These are phyloP conservation scores for Leishmania guyanensis DNA, from an alignment of 208 protist species.

Conservation along the genomic window DNA sequence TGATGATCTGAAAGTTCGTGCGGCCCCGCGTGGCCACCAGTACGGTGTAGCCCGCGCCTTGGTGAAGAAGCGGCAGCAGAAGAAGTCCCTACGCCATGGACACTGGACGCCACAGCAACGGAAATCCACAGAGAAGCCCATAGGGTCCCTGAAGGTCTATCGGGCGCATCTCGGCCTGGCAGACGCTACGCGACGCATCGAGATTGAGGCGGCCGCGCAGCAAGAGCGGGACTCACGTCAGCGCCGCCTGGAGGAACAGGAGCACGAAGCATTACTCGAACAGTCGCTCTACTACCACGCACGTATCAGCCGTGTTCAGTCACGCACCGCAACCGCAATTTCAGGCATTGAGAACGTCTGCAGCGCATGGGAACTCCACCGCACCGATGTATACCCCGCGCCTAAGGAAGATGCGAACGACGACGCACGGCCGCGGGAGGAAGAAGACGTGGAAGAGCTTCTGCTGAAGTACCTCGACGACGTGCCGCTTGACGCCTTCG, in stretches of 20 bases:
- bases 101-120: not conserved
- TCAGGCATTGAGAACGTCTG: constrained; percentile 44
- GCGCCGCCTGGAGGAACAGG: constrained; percentile 15
- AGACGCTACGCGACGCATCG: constrained; percentile 9
- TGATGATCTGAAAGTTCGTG: constrained; percentile 15
- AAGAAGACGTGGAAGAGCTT: constrained; percentile 50
- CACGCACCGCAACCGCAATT: constrained; percentile 34
- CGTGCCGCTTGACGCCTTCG: constrained; percentile 66
- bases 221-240: constrained; percentile 19
- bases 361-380: constrained; percentile 67
- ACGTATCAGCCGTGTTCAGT: constrained; percentile 31
- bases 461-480: constrained; percentile 68
- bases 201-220: constrained; percentile 18
- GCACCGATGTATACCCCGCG: constrained; percentile 45
- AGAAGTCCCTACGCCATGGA: not conserved
- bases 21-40: constrained; percentile 23
- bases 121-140: not conserved
- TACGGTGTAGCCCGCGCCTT: constrained; percentile 32
- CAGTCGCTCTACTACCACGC: constrained; percentile 57
- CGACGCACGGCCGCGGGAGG: constrained; percentile 4
- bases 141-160: constrained; percentile 3
- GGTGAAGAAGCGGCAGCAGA: constrained; percentile 28
- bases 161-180: constrained; percentile 2
- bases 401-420: constrained; percentile 1
- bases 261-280: constrained; percentile 36